A percentile compares a stretch with the other conserved stretches of the same genome.
phyloP scores from a whole-genome alignment of 2,329 filamentous ascomycete genomes.

The Microdochium bolleyi region DNA sequence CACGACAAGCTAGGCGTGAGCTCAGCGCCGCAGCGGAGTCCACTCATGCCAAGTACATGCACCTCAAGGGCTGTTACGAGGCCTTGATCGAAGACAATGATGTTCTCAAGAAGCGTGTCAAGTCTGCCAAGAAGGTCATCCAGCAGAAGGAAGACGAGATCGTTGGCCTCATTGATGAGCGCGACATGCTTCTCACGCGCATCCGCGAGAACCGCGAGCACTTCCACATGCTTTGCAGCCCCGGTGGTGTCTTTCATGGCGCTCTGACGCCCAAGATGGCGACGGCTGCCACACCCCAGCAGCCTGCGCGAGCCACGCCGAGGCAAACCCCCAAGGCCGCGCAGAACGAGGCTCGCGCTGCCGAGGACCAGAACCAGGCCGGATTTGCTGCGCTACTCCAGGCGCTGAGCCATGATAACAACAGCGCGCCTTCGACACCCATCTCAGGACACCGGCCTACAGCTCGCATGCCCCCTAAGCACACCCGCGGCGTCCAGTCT shows the following conservation, averaged over 20 bases:
- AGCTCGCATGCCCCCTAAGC: conserved; percentile 46
- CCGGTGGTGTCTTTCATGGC: conserved; percentile 59
- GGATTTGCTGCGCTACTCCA: conserved; percentile 74
- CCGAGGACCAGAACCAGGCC: conserved; percentile 47
- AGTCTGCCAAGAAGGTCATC: conserved; percentile 70
- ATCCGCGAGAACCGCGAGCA: conserved; percentile 88
- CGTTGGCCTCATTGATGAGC: conserved; percentile 63
- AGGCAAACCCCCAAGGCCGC: conserved; percentile 40
- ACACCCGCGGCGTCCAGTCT: conserved; percentile 71
- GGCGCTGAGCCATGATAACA: conserved; percentile 70
- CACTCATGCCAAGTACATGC: conserved; percentile 44
- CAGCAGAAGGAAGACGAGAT: conserved; percentile 71
- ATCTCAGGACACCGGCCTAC: conserved; percentile 34
- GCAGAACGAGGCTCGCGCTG: conserved; percentile 14
- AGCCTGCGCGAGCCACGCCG: conserved; percentile 29
- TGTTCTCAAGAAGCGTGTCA: conserved; percentile 54
- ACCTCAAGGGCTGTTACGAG: conserved; percentile 61
- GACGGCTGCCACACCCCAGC: neutral
- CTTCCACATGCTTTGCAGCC: conserved; percentile 69
- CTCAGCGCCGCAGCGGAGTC: conserved; percentile 43
- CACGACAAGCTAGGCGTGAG: conserved; percentile 50
- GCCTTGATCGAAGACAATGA: conserved; percentile 59
- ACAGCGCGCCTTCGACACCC: conserved; percentile 68
- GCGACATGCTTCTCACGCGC: conserved; percentile 67
- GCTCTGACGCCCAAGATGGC: conserved; percentile 46